phyloP scores from a whole-genome alignment of 306 rosid species.

The Amphicarpaea edgeworthii region DNA sequence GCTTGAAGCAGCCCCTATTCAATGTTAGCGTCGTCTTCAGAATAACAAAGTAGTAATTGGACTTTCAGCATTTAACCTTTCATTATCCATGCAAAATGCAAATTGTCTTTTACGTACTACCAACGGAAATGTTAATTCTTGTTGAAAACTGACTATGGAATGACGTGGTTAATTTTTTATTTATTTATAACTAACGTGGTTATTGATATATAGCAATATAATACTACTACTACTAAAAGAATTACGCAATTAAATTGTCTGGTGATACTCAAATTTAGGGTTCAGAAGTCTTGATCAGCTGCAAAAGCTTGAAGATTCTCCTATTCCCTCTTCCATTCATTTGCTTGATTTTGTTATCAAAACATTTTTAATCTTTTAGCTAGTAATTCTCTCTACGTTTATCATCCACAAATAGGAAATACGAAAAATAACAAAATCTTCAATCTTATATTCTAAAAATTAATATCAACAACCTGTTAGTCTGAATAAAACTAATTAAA shows the following conservation, averaged over 20 bases:
- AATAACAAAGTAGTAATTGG: neutral
- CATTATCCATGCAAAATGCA: no score
- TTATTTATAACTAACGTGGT: neutral
- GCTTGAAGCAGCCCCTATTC: no score
- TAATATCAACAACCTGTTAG: no score
- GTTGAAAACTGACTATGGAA: neutral
- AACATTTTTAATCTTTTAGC: neutral
- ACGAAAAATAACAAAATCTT: neutral
- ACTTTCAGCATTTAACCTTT: neutral
- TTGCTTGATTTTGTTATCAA: neutral
- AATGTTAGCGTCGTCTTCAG: no score
- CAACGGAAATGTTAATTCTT: neutral
- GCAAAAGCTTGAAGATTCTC: neutral
- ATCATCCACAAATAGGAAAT: neutral
- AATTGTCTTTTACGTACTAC: neutral
- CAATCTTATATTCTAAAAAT: neutral
- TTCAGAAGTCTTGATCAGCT: neutral
- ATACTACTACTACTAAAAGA: no score
- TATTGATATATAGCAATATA: neutral
- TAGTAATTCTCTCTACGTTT: neutral
- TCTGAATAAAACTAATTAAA: no score
- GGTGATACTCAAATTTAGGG: neutral
- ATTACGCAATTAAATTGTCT: no score
- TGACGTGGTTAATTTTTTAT: neutral
- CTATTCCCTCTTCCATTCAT: neutral